phyloP scores from a whole-genome alignment of 441 rosid genomes.

The Breynia disticha region DNA sequence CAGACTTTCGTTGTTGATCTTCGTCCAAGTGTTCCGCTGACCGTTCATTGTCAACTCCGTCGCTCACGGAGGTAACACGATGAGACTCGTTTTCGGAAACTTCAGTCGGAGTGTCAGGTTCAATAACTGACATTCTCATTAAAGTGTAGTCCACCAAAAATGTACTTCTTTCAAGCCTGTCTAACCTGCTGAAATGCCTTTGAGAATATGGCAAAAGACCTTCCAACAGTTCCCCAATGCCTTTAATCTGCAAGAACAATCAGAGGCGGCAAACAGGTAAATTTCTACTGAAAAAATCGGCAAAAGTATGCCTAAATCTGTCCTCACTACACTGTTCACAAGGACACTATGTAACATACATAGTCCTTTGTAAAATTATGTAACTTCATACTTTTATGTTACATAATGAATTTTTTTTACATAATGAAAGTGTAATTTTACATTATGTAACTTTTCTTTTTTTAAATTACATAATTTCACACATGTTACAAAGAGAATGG shows the following conservation, averaged over 20 bases:
- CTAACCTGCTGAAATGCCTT: constrained; percentile 85
- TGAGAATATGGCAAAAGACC: constrained; percentile 87
- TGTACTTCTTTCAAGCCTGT: constrained; percentile 81
- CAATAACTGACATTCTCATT: constrained; percentile 72
- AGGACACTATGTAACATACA: too few relatives aligned
- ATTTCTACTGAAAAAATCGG: not conserved
- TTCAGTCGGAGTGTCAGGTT: constrained; percentile 34
- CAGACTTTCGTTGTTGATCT: constrained; percentile 15
- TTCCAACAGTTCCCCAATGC: constrained; percentile 79
- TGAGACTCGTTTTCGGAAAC: constrained; percentile 14
- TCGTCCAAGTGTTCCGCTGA: constrained; percentile 8
- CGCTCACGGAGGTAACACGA: constrained; percentile 1
- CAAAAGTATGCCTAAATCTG: too few relatives aligned
- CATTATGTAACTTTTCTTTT: too few relatives aligned
- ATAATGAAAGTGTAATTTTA: too few relatives aligned
- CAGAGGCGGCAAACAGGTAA: not conserved
- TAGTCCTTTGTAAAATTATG: too few relatives aligned
- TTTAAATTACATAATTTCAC: too few relatives aligned
- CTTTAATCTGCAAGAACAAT: constrained; percentile 47
- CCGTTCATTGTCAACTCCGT: constrained; percentile 5
- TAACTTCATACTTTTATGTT: too few relatives aligned
- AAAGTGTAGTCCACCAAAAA: constrained; percentile 79
- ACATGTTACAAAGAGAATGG: too few relatives aligned
- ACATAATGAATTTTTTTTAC: too few relatives aligned
- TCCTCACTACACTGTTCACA: too few relatives aligned